Conservation (phyloP, 2,329 filamentous ascomycete genomes). For the Trichophyton simii region DNA sequence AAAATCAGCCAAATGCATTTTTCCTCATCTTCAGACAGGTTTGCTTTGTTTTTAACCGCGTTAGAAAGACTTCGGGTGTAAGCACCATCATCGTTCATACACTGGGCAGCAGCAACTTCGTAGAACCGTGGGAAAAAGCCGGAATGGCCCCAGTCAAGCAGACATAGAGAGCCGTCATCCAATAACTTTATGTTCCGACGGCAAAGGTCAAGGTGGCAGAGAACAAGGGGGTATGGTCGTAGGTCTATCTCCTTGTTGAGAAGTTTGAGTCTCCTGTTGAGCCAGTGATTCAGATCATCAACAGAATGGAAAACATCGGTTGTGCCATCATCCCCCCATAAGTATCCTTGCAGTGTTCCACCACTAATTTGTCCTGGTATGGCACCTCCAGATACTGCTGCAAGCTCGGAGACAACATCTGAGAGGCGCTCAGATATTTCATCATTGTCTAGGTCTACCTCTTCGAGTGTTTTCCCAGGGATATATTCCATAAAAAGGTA, state of each 20-base stretch:
- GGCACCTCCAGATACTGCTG: conserved; percentile 6
- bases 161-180: conserved; percentile 16
- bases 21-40: conserved; percentile 16
- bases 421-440: conserved; percentile 13
- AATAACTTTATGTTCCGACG: conserved; percentile 19
- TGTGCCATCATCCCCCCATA: conserved; percentile 17
- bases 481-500: conserved; percentile 20
- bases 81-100: conserved; percentile 11
- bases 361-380: conserved; percentile 14
- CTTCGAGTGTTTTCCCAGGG: conserved; percentile 11
- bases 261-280: conserved; percentile 11
- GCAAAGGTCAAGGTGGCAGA: conserved; percentile 19
- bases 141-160: conserved; percentile 18
- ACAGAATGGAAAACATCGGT: conserved; percentile 7
- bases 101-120: conserved; percentile 14
- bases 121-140: conserved; percentile 18
- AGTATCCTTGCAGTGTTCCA: conserved; percentile 12
- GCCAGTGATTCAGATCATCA: conserved; percentile 9
- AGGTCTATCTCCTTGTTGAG: conserved; percentile 16
- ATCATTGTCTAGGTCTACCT: conserved; percentile 8
- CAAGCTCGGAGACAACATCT: conserved; percentile 12
- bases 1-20: conserved; percentile 12
- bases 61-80: neutral
- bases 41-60: conserved; percentile 6
- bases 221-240: conserved; percentile 16